Evolutionary conservation across 2,329 filamentous ascomycete species (phyloP).

Genomic region (Elsinoe batatas): DNA sequence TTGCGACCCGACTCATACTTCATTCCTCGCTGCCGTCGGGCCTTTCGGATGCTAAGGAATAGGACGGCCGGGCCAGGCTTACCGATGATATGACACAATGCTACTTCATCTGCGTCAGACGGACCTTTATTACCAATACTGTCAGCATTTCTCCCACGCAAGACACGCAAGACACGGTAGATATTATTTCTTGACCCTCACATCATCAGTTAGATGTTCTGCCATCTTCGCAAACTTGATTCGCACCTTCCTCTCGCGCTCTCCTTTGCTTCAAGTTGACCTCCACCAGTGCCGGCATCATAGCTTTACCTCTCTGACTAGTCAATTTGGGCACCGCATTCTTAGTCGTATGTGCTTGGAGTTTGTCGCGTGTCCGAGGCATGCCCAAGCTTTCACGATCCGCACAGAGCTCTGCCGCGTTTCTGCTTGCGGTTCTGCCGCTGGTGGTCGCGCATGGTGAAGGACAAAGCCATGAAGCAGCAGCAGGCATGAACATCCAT

Average conservation of each 20-base stretch:
- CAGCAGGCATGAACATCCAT: constrained; percentile 24
- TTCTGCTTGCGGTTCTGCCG: constrained; percentile 33
- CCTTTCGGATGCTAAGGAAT: neutral
- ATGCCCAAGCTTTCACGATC: neutral
- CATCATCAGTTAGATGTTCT: neutral
- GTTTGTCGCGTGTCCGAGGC: neutral
- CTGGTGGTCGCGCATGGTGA: constrained; percentile 34
- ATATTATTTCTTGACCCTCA: neutral
- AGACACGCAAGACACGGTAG: neutral
- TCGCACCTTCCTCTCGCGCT: neutral
- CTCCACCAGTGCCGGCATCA: neutral
- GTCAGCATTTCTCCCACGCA: neutral
- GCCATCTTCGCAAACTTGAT: neutral
- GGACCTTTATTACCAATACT: constrained; percentile 9
- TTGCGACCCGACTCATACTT: neutral
- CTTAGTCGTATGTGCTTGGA: neutral
- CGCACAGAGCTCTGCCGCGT: constrained; percentile 17
- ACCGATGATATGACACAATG: constrained; percentile 7
- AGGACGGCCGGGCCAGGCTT: neutral
- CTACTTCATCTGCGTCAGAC: neutral
- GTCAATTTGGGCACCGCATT: neutral
- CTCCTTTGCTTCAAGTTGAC: neutral
- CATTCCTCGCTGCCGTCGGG: neutral
- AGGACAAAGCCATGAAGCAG: constrained; percentile 17
- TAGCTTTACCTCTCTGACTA: neutral